Conservation (phyloP, 768 basidiomycete genomes). For the Leccinum imitatum region DNA sequence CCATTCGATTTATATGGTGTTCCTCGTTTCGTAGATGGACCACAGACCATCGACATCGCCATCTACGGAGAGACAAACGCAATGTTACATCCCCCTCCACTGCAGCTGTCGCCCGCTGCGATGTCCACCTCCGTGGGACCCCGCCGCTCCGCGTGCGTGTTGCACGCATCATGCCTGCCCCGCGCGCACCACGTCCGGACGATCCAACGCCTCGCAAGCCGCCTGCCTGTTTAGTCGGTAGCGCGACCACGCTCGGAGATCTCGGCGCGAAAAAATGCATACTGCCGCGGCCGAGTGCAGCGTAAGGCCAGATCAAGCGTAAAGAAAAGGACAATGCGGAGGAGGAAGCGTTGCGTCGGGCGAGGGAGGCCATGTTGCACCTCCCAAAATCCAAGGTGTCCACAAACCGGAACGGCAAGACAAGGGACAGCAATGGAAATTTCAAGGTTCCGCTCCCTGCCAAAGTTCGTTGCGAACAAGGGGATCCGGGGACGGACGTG, state of each 20-base stretch:
- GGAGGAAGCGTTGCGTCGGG: conserved; percentile 34
- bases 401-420: conserved; percentile 7
- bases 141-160: conserved; percentile 44
- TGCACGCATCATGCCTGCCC: conserved; percentile 51
- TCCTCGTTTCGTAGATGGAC: conserved; percentile 46
- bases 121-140: conserved; percentile 22
- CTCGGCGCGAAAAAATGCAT: conserved; percentile 27
- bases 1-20: neutral
- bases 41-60: conserved; percentile 67
- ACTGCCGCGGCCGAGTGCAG: conserved; percentile 10
- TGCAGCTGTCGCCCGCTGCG: conserved; percentile 13
- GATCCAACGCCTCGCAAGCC: conserved; percentile 77
- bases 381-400: conserved; percentile 30
- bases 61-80: conserved; percentile 44
- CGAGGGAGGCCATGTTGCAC: conserved; percentile 39
- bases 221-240: conserved; percentile 36
- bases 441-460: conserved; percentile 54
- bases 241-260: conserved; percentile 9
- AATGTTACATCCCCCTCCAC: conserved; percentile 7
- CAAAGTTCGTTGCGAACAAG: conserved; percentile 21
- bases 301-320: conserved; percentile 11
- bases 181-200: conserved; percentile 60
- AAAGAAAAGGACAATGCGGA: conserved; percentile 21
- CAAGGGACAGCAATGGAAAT: conserved; percentile 4
- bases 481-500: conserved; percentile 28